Percentiles rank a stretch among this genome's conserved stretches.
Conservation (phyloP, 768 basidiomycete species). For the Sistotremastrum niveocremeum region DNA sequence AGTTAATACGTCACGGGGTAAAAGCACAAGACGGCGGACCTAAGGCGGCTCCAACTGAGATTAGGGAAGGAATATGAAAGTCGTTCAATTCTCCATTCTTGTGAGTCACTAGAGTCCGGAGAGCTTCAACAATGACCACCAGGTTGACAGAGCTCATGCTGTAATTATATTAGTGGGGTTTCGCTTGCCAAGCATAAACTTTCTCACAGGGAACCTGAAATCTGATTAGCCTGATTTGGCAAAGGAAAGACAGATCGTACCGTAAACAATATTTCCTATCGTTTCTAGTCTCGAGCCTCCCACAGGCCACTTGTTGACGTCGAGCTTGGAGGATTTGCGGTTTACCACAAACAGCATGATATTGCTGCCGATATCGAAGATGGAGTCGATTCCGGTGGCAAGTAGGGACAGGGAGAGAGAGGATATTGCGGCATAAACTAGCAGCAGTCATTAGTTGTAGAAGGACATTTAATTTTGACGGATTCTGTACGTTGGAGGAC, state of each 20-base stretch:
- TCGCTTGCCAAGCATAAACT: not conserved
- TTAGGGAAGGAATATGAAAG: conserved; percentile 71
- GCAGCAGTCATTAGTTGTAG: not conserved
- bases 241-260: conserved; percentile 20
- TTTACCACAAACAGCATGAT: conserved; percentile 72
- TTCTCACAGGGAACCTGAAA: conserved; percentile 34
- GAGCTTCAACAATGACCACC: conserved; percentile 80
- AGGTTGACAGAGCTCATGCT: conserved; percentile 91
- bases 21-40: conserved; percentile 28
- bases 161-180: not conserved
- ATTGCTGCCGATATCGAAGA: conserved; percentile 77
- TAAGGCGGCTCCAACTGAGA: conserved; percentile 73
- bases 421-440: conserved; percentile 87
- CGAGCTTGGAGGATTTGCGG: conserved; percentile 53
- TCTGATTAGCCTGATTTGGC: not conserved
- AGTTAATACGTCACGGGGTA: not conserved
- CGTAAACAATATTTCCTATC: conserved; percentile 81
- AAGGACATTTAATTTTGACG: conserved; percentile 9
- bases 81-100: conserved; percentile 31
- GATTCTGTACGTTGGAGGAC: conserved; percentile 43
- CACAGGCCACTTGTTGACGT: conserved; percentile 82
- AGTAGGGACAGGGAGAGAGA: conserved; percentile 75
- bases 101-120: conserved; percentile 53
- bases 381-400: conserved; percentile 80
- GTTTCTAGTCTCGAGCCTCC: conserved; percentile 84